Evolutionary conservation across 805 yeast genomes (phyloP).

Genomic region (Pichia scutulata): DNA sequence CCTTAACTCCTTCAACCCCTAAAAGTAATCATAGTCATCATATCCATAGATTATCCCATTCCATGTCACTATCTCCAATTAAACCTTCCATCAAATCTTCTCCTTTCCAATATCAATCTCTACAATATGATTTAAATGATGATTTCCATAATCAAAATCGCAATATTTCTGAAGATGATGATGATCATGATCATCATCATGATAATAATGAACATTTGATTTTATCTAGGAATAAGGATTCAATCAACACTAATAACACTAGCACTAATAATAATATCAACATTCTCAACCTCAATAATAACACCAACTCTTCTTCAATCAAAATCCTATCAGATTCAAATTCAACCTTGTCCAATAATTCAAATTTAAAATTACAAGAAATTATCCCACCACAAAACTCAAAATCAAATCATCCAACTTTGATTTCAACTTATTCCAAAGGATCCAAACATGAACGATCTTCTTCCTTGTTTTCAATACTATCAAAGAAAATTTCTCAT

Average conservation of each 20-base stretch:
- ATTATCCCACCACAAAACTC: neutral
- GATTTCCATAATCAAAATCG: conserved; percentile 14
- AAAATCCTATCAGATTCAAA: neutral
- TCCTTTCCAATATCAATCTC: conserved; percentile 29
- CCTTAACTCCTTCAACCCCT: conserved; percentile 16
- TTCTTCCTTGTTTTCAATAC: conserved; percentile 19
- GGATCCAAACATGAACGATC: conserved; percentile 8
- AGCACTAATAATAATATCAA: neutral
- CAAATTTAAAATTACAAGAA: neutral
- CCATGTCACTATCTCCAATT: conserved; percentile 16
- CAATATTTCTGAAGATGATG: neutral
- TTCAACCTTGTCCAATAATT: conserved; percentile 1
- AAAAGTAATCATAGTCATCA: conserved; percentile 7
- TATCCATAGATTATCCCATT: conserved; percentile 13
- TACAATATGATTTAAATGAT: conserved; percentile 27
- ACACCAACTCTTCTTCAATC: neutral
- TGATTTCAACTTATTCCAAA: neutral
- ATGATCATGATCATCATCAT: too few species aligned
- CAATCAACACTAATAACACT: neutral
- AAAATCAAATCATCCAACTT: neutral
- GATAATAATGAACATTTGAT: too few species aligned
- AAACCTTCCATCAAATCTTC: conserved; percentile 10
- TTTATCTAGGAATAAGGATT: too few species aligned
- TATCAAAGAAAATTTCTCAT: conserved; percentile 22
- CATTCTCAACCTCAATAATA: neutral